phyloP scores from a whole-genome alignment of 305 asterid species.

The Solanum chacoense region DNA sequence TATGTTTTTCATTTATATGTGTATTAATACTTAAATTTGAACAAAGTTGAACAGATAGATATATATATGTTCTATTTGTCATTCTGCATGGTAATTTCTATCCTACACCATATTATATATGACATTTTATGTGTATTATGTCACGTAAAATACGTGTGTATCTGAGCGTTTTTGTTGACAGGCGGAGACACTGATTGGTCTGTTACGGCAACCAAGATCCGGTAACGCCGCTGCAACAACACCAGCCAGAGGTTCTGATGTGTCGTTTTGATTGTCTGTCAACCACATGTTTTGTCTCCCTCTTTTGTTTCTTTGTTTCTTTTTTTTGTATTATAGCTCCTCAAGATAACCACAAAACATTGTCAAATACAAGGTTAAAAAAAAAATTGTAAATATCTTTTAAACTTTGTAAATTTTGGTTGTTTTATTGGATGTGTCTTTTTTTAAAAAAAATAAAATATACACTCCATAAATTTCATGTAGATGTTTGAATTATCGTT shows the following conservation, averaged over 20 bases:
- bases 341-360: background rate
- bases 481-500: too few relatives aligned
- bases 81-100: background rate
- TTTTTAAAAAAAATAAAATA: too few relatives aligned
- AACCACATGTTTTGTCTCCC: background rate
- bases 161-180: conserved; percentile 21
- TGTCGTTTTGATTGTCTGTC: background rate
- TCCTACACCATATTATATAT: too few relatives aligned
- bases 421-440: background rate
- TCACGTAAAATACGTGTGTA: background rate
- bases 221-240: conserved; percentile 35
- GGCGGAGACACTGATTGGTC: conserved; percentile 70
- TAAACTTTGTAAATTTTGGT: background rate
- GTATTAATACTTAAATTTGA: background rate
- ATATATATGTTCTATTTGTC: background rate
- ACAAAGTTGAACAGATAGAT: too few relatives aligned
- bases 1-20: too few relatives aligned
- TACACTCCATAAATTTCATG: too few relatives aligned
- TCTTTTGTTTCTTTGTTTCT: background rate
- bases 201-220: conserved; percentile 82
- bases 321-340: background rate
- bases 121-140: background rate
- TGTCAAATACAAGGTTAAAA: background rate
- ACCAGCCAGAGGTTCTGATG: background rate
- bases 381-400: background rate